phyloP scores from a whole-genome alignment of 2,329 filamentous ascomycete species.

The Trichoderma sp. region DNA sequence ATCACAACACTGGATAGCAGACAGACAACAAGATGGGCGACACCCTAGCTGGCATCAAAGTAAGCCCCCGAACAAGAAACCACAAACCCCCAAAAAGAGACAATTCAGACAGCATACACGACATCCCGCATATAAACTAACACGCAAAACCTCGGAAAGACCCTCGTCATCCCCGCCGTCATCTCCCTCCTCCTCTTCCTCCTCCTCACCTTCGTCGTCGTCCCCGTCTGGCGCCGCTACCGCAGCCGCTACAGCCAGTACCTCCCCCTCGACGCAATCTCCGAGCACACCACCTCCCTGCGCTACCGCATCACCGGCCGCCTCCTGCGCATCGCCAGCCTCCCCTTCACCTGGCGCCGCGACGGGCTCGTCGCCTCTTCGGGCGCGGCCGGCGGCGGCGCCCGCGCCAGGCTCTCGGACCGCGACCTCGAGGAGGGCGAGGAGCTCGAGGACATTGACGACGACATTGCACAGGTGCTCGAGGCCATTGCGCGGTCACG shows the following conservation, averaged over 20 bases:
- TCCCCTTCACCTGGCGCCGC: slow-evolving; percentile 54
- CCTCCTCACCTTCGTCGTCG: slow-evolving; percentile 62
- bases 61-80: slow-evolving; percentile 28
- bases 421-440: slow-evolving; percentile 67
- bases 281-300: slow-evolving; percentile 57
- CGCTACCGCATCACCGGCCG: slow-evolving; percentile 51
- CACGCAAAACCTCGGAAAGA: slow-evolving; percentile 45
- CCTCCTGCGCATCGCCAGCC: slow-evolving; percentile 34
- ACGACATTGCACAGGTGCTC: slow-evolving; percentile 48
- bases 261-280: slow-evolving; percentile 67
- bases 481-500: slow-evolving; percentile 41
- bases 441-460: slow-evolving; percentile 64
- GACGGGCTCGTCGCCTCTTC: slow-evolving; percentile 47
- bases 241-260: slow-evolving; percentile 73
- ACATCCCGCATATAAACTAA: background rate
- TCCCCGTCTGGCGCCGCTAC: slow-evolving; percentile 71
- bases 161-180: slow-evolving; percentile 68
- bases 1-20: background rate
- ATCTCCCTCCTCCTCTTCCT: slow-evolving; percentile 72
- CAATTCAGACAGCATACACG: background rate
- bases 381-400: slow-evolving; percentile 16
- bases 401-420: slow-evolving; percentile 45
- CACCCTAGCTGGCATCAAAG: slow-evolving; percentile 43
- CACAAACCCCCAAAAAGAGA: background rate
- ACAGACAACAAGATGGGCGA: slow-evolving; percentile 38